A percentile compares a stretch with the other conserved stretches of the same genome.
phyloP scores from a whole-genome alignment of 2,329 filamentous ascomycete species.

The Fusarium pseudograminearum region DNA sequence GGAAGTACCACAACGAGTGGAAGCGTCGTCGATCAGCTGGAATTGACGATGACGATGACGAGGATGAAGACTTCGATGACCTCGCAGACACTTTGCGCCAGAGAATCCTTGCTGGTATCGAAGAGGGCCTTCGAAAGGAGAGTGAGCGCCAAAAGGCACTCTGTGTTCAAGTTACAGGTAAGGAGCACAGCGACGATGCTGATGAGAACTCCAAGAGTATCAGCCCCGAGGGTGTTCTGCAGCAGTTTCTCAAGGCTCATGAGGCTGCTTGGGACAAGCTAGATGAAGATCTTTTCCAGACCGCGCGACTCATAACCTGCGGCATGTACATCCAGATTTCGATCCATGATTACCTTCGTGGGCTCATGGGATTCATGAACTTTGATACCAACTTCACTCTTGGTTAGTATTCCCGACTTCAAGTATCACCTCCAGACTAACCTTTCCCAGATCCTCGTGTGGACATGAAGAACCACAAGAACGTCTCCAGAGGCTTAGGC shows the following conservation, averaged over 20 bases:
- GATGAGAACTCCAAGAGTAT: neutral
- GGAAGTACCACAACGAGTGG: neutral
- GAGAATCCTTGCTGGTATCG: neutral
- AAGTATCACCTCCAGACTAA: neutral
- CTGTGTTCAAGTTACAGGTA: neutral
- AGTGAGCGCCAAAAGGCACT: neutral
- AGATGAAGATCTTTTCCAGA: constrained; percentile 14
- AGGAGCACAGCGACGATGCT: neutral
- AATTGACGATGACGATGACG: neutral
- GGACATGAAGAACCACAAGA: constrained; percentile 37
- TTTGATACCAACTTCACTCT: constrained; percentile 69
- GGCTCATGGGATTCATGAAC: constrained; percentile 63
- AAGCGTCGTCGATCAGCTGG: constrained; percentile 4
- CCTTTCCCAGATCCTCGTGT: neutral
- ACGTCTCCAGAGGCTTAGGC: constrained; percentile 47
- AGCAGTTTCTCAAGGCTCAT: constrained; percentile 1
- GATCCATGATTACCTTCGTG: constrained; percentile 56
- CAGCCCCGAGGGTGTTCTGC: neutral
- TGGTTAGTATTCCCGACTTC: neutral
- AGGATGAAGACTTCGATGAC: neutral
- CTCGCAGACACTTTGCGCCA: neutral
- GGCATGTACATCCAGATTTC: constrained; percentile 67
- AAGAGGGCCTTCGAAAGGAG: neutral
- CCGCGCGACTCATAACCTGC: constrained; percentile 57
- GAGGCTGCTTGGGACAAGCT: constrained; percentile 12